A percentile compares a stretch with the other conserved stretches of the same genome.
Evolutionary conservation across 352 stramenopile species (phyloP).

Genomic region (Sclerospora graminicola): DNA sequence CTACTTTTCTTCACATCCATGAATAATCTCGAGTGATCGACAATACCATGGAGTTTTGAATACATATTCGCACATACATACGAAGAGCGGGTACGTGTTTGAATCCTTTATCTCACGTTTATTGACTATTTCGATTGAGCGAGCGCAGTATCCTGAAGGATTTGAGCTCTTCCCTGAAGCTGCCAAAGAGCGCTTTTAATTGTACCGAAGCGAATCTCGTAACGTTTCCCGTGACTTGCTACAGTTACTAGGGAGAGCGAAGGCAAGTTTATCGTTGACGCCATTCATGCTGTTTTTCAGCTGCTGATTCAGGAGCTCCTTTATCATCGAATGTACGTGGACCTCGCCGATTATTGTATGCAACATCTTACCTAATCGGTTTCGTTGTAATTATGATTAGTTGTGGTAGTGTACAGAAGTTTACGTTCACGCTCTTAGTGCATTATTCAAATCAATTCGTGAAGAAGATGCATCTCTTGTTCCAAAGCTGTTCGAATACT

Average conservation of each 20-base stretch:
- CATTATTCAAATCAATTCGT: constrained; percentile 69
- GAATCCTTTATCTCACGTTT: constrained; percentile 64
- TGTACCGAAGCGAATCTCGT: constrained; percentile 66
- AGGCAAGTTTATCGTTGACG: no score
- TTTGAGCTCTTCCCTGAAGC: no score
- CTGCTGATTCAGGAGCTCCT: no score
- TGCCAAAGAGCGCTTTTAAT: constrained; percentile 58
- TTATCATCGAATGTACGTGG: no score
- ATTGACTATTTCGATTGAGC: constrained; percentile 54
- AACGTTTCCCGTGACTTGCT: constrained; percentile 63
- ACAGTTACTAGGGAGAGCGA: constrained; percentile 57
- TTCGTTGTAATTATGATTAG: no score
- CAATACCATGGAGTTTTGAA: constrained; percentile 78
- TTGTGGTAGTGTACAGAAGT: constrained; percentile 64
- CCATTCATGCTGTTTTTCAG: no score
- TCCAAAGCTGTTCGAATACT: no score
- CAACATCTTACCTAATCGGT: no score
- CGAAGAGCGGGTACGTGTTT: constrained; percentile 46
- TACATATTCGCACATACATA: constrained; percentile 70
- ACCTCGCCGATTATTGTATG: no score
- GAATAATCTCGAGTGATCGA: constrained; percentile 54
- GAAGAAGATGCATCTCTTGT: constrained; percentile 73
- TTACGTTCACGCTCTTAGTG: constrained; percentile 75
- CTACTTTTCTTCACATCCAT: constrained; percentile 59
- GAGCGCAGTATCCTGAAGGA: constrained; percentile 61